These are phyloP conservation scores for Sindora glabra DNA, from an alignment of 306 rosid genomes.

Conservation along the genomic window DNA sequence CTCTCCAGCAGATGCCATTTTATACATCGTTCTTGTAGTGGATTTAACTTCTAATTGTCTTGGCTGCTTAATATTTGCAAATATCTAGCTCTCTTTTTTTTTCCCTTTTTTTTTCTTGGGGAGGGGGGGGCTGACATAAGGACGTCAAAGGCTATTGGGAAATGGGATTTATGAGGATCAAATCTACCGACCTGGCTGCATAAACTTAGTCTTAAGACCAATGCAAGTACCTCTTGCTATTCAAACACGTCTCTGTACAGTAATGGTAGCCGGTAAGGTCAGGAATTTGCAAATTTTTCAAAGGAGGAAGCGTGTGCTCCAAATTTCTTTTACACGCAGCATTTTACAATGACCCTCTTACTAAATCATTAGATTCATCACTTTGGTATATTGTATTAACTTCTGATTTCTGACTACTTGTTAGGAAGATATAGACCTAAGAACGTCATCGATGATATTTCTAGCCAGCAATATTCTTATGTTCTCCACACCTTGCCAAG, in stretches of 20 bases:
- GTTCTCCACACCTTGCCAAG: conserved; percentile 58
- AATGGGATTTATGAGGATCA: too few species aligned
- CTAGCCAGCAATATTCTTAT: conserved; percentile 47
- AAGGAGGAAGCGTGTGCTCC: background rate
- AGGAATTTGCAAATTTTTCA: background rate
- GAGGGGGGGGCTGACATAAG: too few species aligned
- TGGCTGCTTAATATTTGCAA: background rate
- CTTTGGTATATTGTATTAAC: background rate
- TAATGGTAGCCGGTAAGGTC: background rate
- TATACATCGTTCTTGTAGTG: background rate
- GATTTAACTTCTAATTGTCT: background rate
- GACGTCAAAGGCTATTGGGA: too few species aligned
- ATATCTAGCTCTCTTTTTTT: background rate
- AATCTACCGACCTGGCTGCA: too few species aligned
- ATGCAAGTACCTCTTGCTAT: too few species aligned
- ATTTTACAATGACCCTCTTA: background rate
- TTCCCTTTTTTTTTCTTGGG: too few species aligned
- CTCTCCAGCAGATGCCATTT: background rate
- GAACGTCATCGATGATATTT: conserved; percentile 40
- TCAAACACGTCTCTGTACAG: background rate
- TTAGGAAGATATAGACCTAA: conserved; percentile 41
- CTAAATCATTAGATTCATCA: background rate
- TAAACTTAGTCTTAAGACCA: too few species aligned
- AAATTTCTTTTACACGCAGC: background rate
- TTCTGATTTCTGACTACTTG: conserved; percentile 8